A percentile compares a stretch with the other conserved stretches of the same genome.
Conservation (phyloP, 106 monocot genomes). For the Dendrobium nobile region DNA sequence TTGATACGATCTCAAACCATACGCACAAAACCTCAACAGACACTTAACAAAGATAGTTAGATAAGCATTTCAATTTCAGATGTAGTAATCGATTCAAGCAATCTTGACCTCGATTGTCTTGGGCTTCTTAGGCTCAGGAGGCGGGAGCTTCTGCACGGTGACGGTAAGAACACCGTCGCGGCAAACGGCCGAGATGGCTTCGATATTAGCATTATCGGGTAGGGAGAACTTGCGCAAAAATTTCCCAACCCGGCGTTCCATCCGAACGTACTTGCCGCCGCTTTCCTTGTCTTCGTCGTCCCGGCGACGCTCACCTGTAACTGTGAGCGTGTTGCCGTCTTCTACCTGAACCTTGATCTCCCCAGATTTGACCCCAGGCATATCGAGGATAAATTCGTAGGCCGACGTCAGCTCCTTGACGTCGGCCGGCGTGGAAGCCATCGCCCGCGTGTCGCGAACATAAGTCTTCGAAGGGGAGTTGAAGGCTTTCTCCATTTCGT, state of each 20-base stretch:
- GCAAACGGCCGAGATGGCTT: constrained; percentile 40
- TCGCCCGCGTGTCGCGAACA: constrained; percentile 61
- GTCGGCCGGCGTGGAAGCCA: constrained; percentile 76
- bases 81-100: constrained; percentile 15
- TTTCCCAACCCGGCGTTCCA: constrained; percentile 73
- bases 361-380: constrained; percentile 56
- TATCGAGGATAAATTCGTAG: constrained; percentile 63
- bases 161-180: constrained; percentile 68
- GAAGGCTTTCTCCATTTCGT: constrained; percentile 26
- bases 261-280: constrained; percentile 39
- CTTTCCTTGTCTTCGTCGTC: constrained; percentile 31
- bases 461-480: constrained; percentile 43
- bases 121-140: constrained; percentile 86
- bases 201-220: constrained; percentile 47
- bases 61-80: too few species aligned
- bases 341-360: constrained; percentile 58
- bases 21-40: too few species aligned
- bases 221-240: constrained; percentile 65
- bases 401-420: constrained; percentile 56
- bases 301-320: constrained; percentile 36
- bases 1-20: too few species aligned
- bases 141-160: constrained; percentile 57
- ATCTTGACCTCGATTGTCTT: constrained; percentile 76
- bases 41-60: too few species aligned
- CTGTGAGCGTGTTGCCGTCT: constrained; percentile 33